These are phyloP conservation scores for Lantana camara DNA, from an alignment of 257 asterid genomes.

Conservation along the genomic window DNA sequence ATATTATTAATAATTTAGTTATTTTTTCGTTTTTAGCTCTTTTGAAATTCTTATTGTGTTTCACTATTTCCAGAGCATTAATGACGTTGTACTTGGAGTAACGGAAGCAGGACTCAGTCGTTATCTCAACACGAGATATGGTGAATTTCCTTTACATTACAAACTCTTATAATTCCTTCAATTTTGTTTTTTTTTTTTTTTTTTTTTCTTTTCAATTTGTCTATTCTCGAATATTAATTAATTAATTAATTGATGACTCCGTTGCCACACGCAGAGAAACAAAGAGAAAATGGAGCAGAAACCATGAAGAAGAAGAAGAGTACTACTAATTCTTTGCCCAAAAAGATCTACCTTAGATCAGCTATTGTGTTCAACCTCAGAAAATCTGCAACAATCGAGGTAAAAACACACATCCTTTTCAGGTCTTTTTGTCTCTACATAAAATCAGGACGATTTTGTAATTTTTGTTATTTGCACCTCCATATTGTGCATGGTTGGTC, in stretches of 20 bases:
- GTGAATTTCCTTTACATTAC: slow-evolving; percentile 23
- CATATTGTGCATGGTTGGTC: no score
- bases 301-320: not conserved
- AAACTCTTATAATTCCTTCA: not conserved
- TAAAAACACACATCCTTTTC: not conserved
- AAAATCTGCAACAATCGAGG: slow-evolving; percentile 40
- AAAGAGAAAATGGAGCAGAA: slow-evolving; percentile 7
- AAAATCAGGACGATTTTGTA: no score
- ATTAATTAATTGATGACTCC: not conserved
- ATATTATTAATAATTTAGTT: no score
- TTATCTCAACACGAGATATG: slow-evolving; percentile 45
- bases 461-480: no score
- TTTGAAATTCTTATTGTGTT: slow-evolving; percentile 1
- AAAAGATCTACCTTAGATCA: slow-evolving; percentile 38
- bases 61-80: slow-evolving; percentile 33
- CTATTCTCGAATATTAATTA: not conserved
- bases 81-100: slow-evolving; percentile 48
- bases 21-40: no score
- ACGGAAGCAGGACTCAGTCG: slow-evolving; percentile 48
- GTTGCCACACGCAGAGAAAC: slow-evolving; percentile 2
- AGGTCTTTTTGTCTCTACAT: not conserved
- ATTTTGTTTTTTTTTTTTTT: no score
- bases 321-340: slow-evolving; percentile 28
- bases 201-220: not conserved
- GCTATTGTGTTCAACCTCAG: slow-evolving; percentile 43